Evolutionary conservation across 1,139 yeast genomes (phyloP), one percentile per base, ranked within the genome.

Genomic region (Yamadazyma dendronema): DNA sequence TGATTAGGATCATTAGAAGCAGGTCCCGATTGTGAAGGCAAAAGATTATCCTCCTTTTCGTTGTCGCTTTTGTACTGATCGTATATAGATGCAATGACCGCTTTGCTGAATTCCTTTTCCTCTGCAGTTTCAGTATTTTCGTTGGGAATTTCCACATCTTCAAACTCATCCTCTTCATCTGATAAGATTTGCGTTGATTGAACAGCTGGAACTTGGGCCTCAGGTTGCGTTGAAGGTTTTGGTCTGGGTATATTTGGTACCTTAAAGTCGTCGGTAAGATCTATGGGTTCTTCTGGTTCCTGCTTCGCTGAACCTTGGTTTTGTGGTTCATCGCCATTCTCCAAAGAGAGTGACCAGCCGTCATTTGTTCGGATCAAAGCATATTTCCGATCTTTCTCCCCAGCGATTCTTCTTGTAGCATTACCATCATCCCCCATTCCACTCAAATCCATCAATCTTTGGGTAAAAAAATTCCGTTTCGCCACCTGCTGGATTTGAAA

Each of bases 401-500:
- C 87, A 0, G 96, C 89, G n/a, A 92, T 77, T 43, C 97, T 68
- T 40, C 77, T 63, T 2, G 74, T 61, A 2, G 63, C 56, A 40
- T 59, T 65, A 9, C 77, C 76, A 34, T 61, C 67, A n/a, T 79
- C 88, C 35, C 84, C 86, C 79, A 86, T 74, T 0, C 97, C 97
- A 7, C 88, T 78, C 1, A 85, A 79, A 47, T 81, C 82, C 89
- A 94, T 84, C 26, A 92, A 66, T 48, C 80, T 75, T 57, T 92
- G 97, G 0, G 98, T 92, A 47, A 84, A 81, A 54, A 79, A 89
- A 56, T 94, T 94, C 45, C 99, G 72, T 57, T 88, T 88, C 46
- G 88, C 86, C 1, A 94, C 97, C 74, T 92, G 87, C 49, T 86
- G 81, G 43, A 94, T 86, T 58, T 94, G 99, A 57, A 94, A 94